A percentile compares a stretch with the other conserved stretches of the same genome.
Evolutionary conservation across 2,329 filamentous ascomycete species (phyloP).

Genomic region (Camillea tinctor): DNA sequence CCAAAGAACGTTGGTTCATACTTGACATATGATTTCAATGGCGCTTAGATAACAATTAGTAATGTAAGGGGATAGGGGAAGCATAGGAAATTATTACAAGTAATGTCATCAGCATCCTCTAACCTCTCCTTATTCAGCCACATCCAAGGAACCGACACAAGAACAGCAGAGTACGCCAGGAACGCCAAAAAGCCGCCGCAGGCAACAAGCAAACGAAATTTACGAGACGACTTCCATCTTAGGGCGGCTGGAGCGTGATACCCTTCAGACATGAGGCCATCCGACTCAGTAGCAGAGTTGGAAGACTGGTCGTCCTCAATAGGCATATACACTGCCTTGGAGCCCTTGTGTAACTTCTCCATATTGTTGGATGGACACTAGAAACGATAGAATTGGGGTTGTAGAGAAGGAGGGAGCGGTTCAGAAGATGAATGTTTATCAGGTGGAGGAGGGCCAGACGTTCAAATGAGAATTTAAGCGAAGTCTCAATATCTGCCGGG

Average conservation of each 20-base stretch:
- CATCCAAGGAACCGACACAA: conserved; percentile 16
- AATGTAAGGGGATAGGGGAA: not conserved
- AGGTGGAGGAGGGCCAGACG: not conserved
- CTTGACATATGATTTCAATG: conserved; percentile 17
- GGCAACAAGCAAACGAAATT: conserved; percentile 7
- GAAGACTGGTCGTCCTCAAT: conserved; percentile 12
- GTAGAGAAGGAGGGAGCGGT: not conserved
- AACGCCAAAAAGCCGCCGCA: conserved; percentile 9
- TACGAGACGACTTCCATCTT: conserved; percentile 6
- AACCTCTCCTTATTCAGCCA: conserved; percentile 20
- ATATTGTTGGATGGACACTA: conserved; percentile 3
- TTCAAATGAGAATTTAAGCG: too few relatives aligned
- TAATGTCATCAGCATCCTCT: conserved; percentile 23
- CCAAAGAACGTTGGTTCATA: conserved; percentile 21
- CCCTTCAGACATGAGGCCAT: conserved; percentile 15
- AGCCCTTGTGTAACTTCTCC: conserved; percentile 4
- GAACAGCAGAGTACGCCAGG: conserved; percentile 15
- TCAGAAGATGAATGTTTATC: not conserved
- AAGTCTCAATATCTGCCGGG: too few relatives aligned
- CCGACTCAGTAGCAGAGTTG: conserved; percentile 15
- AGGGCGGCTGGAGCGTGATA: conserved; percentile 1
- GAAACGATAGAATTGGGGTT: not conserved
- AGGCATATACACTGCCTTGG: conserved; percentile 11
- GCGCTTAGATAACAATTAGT: conserved; percentile 6
- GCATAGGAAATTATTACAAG: conserved; percentile 9